Base-by-base conservation (phyloP, 495 filamentous ascomycete species). In the Choiromyces venosus region DNA sequence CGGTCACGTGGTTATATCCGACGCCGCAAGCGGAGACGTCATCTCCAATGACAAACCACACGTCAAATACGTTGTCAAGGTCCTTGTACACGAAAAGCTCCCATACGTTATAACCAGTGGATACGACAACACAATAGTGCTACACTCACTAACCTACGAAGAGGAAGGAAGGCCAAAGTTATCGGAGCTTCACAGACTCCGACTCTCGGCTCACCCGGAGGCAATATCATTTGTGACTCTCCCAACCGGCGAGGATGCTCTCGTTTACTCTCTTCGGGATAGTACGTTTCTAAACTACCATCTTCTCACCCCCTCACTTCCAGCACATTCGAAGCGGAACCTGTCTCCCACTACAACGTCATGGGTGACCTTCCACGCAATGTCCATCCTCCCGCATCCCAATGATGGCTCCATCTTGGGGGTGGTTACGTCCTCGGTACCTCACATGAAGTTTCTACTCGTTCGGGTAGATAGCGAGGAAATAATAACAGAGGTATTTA, bases 391-490 rank as follows among this genome's bases (percentile, higher is more conserved):
- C 3, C 78, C 89, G 14, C 87, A 82, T 70, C 90, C 89, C 0
- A 82, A 80, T 4, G 86, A 91, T 73, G 83, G 86, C 0, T 81
- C 81, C 9, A 78, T 91, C 4, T 66, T 91, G 1, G 90, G 90
- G 1, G 84, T 91, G 10, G 89, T 86, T 19, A 90, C 89, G 3
- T 89, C 87, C 4, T 83, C 87, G 0, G 82, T 88, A 0, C 89
- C 90, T 2, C 86, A 90, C 74, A 86, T 91, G 87, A 91, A 90
- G 76, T 82, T 91, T 18, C 84, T 91, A 35, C 84, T 91, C 37
- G 87, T 90, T 74, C 86, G 89, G 66, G 83, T 85, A 14, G 88
- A 91, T 78, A 86, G 86, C 65, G 87, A 87, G 12, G 87, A 88
- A 3, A 89, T 91, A 21, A 73, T 86, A 25, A 82, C 89, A 4